These are phyloP conservation scores for Phyllosticta citrichinensis DNA, from an alignment of 2,329 filamentous ascomycete genomes.

Conservation along the genomic window DNA sequence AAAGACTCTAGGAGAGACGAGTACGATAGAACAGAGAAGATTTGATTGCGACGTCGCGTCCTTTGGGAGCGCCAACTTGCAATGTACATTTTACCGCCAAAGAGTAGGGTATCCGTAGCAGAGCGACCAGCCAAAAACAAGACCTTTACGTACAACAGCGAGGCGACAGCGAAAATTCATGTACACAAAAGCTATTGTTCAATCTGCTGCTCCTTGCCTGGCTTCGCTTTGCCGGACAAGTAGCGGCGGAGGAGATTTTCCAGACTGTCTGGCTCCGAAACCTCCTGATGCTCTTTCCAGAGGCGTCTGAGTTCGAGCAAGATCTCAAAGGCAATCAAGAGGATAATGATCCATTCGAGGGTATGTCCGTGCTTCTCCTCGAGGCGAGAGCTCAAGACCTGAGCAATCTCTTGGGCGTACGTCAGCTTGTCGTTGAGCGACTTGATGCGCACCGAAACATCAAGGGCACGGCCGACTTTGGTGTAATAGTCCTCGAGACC, in stretches of 20 bases:
- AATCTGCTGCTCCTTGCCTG: neutral
- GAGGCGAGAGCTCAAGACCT: conserved; percentile 73
- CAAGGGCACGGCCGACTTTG: conserved; percentile 78
- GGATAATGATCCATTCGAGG: conserved; percentile 92
- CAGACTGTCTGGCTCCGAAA: conserved; percentile 32
- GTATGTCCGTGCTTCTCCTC: conserved; percentile 83
- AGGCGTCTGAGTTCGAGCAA: conserved; percentile 71
- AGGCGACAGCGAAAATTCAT: neutral
- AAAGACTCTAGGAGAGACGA: no score
- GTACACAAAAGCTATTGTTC: neutral
- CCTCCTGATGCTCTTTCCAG: conserved; percentile 49
- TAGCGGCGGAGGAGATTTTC: conserved; percentile 30
- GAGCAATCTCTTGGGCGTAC: conserved; percentile 92
- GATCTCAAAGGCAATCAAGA: conserved; percentile 86
- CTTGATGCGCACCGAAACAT: conserved; percentile 84
- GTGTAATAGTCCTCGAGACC: conserved; percentile 93
- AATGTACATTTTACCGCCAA: neutral
- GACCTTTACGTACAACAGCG: neutral
- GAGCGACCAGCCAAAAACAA: neutral
- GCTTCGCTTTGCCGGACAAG: neutral
- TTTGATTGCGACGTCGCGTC: no score
- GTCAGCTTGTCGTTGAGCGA: conserved; percentile 95
- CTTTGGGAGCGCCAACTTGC: no score
- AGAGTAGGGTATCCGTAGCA: neutral
- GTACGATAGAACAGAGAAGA: no score